Conservation (phyloP, 371 early-diverging fungal species). For the Apophysomyces variabilis region DNA sequence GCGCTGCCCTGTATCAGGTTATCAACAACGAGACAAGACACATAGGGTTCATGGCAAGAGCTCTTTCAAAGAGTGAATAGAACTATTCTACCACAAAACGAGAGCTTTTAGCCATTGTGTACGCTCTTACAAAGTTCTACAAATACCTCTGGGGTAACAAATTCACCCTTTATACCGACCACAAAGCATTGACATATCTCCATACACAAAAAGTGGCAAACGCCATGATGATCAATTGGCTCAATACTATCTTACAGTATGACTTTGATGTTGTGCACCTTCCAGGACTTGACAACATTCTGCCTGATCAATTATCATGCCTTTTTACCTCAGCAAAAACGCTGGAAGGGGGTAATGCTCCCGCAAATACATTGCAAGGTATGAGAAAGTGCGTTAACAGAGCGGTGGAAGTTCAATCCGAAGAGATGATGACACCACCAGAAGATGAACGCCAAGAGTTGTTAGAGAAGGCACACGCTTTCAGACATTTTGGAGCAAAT, state of each 20-base stretch:
- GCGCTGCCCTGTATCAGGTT: too few relatives aligned
- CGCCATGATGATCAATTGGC: constrained; percentile 34
- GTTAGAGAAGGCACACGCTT: too few relatives aligned
- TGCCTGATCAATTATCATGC: constrained; percentile 33
- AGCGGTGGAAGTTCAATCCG: neutral
- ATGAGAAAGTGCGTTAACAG: neutral
- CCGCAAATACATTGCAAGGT: neutral
- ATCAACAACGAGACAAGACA: neutral
- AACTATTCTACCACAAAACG: constrained; percentile 16
- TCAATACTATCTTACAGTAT: constrained; percentile 29
- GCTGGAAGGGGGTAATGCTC: neutral
- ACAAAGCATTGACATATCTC: too few relatives aligned
- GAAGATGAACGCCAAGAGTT: too few relatives aligned
- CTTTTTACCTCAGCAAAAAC: constrained; percentile 11
- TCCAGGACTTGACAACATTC: constrained; percentile 25
- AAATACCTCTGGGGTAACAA: too few relatives aligned
- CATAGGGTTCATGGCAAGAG: constrained; percentile 18
- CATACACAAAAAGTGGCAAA: constrained; percentile 23
- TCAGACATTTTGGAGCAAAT: too few relatives aligned
- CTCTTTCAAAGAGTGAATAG: neutral
- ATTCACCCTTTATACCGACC: too few relatives aligned
- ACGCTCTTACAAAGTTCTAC: constrained; percentile 25
- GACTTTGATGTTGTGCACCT: constrained; percentile 30
- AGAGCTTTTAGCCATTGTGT: constrained; percentile 13
- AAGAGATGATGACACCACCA: too few relatives aligned